Evolutionary conservation across 2,329 filamentous ascomycete species (phyloP), one percentile per base, ranked within the genome.

Genomic region (Geosmithia morbida): DNA sequence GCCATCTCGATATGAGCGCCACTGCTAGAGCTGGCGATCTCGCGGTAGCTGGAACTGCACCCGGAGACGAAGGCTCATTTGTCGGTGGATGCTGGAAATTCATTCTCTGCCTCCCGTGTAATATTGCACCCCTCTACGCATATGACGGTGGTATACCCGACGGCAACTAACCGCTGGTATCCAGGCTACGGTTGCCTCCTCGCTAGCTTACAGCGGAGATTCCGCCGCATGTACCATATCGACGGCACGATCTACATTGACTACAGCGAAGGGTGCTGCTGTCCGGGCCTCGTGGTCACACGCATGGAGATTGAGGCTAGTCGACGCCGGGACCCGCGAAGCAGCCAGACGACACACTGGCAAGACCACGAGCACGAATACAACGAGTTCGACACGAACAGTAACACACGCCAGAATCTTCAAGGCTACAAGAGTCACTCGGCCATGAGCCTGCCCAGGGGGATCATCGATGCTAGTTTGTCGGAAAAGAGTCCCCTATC

Each of bases 201-300:
- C 8, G 51, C 53, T n/a, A 52, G 48, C 13, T 51, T 65, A 11
- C 63, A 64, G 46, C 48, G 49, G 7, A 53, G 52, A 2, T 54
- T 65, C 48, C 61, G 63, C 19, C 41, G 53, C 2, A 56, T 60
- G 30, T 66, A 65, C 52, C 52, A 51, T 47, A 63, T 66, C 39
- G 48, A 57, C 7, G 61, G 62, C 20, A 46, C 42, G 7, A 42
- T 48, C 0, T 30, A 20, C 11, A 33, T 41, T 3, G 63, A 66
- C 46, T 59, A 37, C 14, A 14, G 13, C 2, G 52, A 54, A 19
- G 54, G 55, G 17, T 64, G 57, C 44, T 60, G 47, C 44, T 59
- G 55, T 41, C 62, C 63, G 4, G 54, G 48, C 41, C 13, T 47
- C 1, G 56, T 59, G 14, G 51, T 65, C 20, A 48, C 55, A 4